Base-by-base conservation (phyloP, 2,329 filamentous ascomycete species). In the Colletotrichum graminicola region DNA sequence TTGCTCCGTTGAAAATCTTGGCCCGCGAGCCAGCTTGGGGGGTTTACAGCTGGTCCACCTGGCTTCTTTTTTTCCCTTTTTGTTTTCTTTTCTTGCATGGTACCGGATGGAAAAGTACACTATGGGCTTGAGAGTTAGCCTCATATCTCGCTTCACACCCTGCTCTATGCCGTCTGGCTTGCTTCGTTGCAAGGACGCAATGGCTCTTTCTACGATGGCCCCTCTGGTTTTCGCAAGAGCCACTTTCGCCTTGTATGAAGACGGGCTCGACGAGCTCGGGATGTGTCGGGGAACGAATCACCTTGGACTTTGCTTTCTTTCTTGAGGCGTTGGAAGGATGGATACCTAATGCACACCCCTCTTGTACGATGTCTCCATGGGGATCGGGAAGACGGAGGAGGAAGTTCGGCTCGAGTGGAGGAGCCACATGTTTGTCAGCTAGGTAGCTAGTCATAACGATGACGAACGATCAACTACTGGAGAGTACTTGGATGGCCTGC, bases 311-410 rank as follows among this genome's bases (percentile, higher is more conserved):
- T 52, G 21, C n/a, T 47, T 47, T n/a, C 34, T 72, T 69, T 62
- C n/a, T 62, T 49, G 23, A 21, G 69, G 69, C 65, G 65, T 68
- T 71, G 59, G 52, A 57, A 16, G 60, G 66, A 64, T 67, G 60
- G 52, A 64, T 68, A 68, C 60, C 60, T 68, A 64, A 64, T 59
- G 66, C 51, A 68, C 52, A 51, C 56, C 41, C 60, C 52, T 68
- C 66, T 12, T 45, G 34, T 26, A 47, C 45, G 52, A 68, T 52
- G 66, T 56, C 56, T 64, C 51, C 60, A 68, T 72, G 39, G 39
- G 68, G 39, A 51, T 69, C 65, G 64, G 71, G n/a, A 57, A 74
- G 29, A 62, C 61, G 2, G 72, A 67, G 55, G 43, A 62, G 23
- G 69, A 67, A 32, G 69, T 59, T 29, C 36, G 63, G 39, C 68